A percentile compares a stretch with the other conserved stretches of the same genome.
Conservation (phyloP, 2,329 filamentous ascomycete species). For the Fusarium sp. region DNA sequence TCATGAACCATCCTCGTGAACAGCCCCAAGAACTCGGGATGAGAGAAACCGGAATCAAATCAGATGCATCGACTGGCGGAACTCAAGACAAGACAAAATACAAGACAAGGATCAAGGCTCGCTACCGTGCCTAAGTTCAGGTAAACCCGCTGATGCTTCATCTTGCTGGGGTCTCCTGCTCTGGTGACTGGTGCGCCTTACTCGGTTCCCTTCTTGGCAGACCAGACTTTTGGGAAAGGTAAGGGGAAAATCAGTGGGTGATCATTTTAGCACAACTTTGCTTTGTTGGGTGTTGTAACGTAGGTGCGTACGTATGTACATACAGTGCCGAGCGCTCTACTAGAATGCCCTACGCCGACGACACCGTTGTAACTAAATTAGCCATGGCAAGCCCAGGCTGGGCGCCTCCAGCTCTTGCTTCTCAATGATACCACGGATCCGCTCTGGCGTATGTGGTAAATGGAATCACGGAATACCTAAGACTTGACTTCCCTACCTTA, state of each 20-base stretch:
- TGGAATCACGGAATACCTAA: not conserved
- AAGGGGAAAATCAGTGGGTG: conserved; percentile 3
- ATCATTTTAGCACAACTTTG: conserved; percentile 4
- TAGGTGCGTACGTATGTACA: not conserved
- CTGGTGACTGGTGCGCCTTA: conserved; percentile 20
- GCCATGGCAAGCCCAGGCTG: not conserved
- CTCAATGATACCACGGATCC: conserved; percentile 30
- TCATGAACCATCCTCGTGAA: conserved; percentile 22
- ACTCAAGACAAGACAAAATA: not conserved
- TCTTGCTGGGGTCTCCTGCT: not conserved
- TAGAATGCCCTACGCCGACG: conserved; percentile 1
- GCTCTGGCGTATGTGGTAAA: conserved; percentile 21
- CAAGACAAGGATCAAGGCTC: not conserved
- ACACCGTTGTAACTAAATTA: conserved; percentile 27
- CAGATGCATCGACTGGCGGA: not conserved
- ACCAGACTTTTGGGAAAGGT: conserved; percentile 6
- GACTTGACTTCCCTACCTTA: not conserved
- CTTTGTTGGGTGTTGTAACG: not conserved
- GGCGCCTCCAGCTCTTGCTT: not conserved
- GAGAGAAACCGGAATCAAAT: conserved; percentile 1
- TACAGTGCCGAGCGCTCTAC: not conserved
- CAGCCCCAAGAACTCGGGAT: conserved; percentile 1
- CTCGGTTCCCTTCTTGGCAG: conserved; percentile 21
- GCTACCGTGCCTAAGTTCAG: conserved; percentile 5
- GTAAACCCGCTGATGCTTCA: conserved; percentile 8